A percentile compares a stretch with the other conserved stretches of the same genome.
Conservation (phyloP, 352 stramenopile species). For the Globisporangium lucens region DNA sequence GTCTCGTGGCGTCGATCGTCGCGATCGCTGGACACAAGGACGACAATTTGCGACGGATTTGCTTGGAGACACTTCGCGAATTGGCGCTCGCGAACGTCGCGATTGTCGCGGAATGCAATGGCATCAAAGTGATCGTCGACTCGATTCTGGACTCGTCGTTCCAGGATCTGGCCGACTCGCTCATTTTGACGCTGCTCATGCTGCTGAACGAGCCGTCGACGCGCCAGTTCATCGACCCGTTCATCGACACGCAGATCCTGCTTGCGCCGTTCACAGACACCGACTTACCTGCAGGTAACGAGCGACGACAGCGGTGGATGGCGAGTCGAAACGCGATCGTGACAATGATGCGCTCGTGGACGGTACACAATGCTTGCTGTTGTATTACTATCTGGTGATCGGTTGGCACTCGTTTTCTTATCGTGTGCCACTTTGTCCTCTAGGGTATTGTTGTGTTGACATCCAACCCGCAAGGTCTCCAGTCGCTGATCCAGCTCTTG, state of each 20-base stretch:
- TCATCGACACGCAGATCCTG: constrained; percentile 84
- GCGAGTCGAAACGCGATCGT: constrained; percentile 88
- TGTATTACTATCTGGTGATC: not conserved
- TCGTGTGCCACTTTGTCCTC: not conserved
- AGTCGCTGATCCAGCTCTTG: constrained; percentile 83
- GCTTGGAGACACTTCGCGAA: constrained; percentile 82
- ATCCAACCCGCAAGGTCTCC: constrained; percentile 84
- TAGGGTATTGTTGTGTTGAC: constrained; percentile 83
- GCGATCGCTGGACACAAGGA: constrained; percentile 87
- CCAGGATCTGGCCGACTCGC: constrained; percentile 80
- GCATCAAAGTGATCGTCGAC: constrained; percentile 80
- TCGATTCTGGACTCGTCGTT: constrained; percentile 87
- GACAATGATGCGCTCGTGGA: constrained; percentile 90
- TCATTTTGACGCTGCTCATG: constrained; percentile 83
- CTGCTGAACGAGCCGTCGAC: constrained; percentile 84
- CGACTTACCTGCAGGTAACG: constrained; percentile 76
- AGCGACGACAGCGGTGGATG: constrained; percentile 86
- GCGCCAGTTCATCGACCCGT: constrained; percentile 85
- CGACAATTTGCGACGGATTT: constrained; percentile 86
- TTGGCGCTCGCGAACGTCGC: constrained; percentile 76
- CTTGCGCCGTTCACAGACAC: constrained; percentile 88
- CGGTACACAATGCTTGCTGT: constrained; percentile 26
- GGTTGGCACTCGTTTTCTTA: not conserved
- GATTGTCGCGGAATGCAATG: constrained; percentile 82
- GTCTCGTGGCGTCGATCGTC: constrained; percentile 77